These are phyloP conservation scores for Bretziella fagacearum DNA, from an alignment of 2,329 filamentous ascomycete species.

Conservation along the genomic window DNA sequence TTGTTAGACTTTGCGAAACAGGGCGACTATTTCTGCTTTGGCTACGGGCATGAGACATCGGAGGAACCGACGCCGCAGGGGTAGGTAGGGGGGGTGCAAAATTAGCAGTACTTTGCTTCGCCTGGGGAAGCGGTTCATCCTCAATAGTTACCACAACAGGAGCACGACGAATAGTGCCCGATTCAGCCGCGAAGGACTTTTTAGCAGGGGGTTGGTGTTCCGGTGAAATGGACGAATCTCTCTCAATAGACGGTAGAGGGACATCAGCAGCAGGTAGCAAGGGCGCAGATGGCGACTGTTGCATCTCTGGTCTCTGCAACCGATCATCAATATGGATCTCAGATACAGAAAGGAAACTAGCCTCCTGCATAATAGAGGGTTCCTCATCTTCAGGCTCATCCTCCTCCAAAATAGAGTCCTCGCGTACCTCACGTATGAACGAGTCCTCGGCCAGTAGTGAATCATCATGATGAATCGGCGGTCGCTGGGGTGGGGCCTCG, in stretches of 20 bases:
- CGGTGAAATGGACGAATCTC: background rate
- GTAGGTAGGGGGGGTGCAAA: background rate
- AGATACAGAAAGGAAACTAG: conserved; percentile 1
- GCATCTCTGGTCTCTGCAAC: background rate
- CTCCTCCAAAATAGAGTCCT: conserved; percentile 9
- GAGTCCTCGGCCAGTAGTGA: conserved; percentile 5
- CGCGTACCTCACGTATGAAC: background rate
- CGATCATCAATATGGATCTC: background rate
- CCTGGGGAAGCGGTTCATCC: background rate
- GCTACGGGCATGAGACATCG: background rate
- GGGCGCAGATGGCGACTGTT: background rate
- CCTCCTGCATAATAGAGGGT: background rate
- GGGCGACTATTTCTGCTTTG: background rate
- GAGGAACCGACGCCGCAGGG: background rate
- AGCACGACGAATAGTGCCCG: background rate
- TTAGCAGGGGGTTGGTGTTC: background rate
- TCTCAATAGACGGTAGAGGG: conserved; percentile 2
- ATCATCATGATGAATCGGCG: conserved; percentile 1
- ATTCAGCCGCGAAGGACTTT: background rate
- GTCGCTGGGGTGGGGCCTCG: background rate
- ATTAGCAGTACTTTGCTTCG: background rate
- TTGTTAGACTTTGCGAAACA: background rate
- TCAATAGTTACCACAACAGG: background rate
- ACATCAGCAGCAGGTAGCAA: background rate
- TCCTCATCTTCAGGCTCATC: conserved; percentile 1